phyloP scores from a whole-genome alignment of 2,329 filamentous ascomycete species.

The Diaporthe citrichinensis region DNA sequence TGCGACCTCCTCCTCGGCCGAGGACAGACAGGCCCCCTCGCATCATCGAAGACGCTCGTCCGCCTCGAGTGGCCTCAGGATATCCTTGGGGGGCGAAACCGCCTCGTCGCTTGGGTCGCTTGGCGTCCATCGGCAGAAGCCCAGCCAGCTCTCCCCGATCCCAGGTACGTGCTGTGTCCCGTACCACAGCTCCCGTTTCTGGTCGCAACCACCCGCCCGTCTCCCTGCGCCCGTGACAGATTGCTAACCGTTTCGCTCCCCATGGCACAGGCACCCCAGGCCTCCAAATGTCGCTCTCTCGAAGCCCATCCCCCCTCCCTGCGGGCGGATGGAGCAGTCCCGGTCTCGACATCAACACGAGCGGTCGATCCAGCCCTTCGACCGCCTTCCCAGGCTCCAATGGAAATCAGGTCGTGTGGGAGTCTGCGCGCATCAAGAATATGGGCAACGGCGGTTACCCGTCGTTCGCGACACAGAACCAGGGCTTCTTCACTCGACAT shows the following conservation, averaged over 20 bases:
- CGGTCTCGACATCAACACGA: conserved; percentile 78
- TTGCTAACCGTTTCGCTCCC: conserved; percentile 17
- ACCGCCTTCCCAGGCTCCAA: conserved; percentile 64
- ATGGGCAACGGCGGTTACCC: conserved; percentile 78
- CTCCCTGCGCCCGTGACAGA: conserved; percentile 4
- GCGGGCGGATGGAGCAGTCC: conserved; percentile 92
- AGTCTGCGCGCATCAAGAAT: conserved; percentile 83
- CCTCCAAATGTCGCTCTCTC: conserved; percentile 83
- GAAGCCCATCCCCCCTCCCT: conserved; percentile 87
- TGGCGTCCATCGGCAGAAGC: conserved; percentile 56
- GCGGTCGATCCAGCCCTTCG: conserved; percentile 77
- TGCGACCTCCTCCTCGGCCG: conserved; percentile 64
- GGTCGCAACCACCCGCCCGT: conserved; percentile 27
- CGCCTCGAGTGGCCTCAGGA: conserved; percentile 52
- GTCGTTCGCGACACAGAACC: conserved; percentile 84
- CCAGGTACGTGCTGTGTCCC: conserved; percentile 62
- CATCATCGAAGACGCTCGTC: conserved; percentile 67
- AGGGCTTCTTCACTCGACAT: conserved; percentile 89
- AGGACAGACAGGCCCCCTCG: conserved; percentile 62
- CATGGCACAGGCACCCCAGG: conserved; percentile 65
- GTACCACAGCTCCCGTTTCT: conserved; percentile 40
- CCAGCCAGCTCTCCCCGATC: conserved; percentile 65
- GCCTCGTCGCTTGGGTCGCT: conserved; percentile 52
- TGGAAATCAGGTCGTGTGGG: conserved; percentile 79
- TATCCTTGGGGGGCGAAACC: conserved; percentile 52